A percentile compares a stretch with the other conserved stretches of the same genome.
phyloP scores from a whole-genome alignment of 352 stramenopile species.

The Phytophthora brassicae region DNA sequence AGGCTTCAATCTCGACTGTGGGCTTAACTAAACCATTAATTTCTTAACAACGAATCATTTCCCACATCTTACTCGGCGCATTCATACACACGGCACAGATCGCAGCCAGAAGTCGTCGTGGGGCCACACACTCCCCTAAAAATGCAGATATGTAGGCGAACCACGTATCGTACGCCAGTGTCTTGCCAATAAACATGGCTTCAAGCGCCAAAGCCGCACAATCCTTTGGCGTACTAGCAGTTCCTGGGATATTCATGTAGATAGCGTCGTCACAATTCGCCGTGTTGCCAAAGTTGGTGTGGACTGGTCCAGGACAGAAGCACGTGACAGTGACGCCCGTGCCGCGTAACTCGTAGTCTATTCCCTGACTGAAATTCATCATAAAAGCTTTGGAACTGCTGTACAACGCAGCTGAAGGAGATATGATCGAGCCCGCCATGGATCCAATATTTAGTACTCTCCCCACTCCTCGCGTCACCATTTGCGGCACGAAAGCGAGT shows the following conservation, averaged over 20 bases:
- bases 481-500: conserved; percentile 59
- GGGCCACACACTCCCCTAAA: conserved; percentile 35
- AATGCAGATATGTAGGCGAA: conserved; percentile 37
- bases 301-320: conserved; percentile 58
- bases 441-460: conserved; percentile 80
- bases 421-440: conserved; percentile 49
- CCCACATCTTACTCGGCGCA: conserved; percentile 26
- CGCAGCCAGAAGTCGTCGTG: conserved; percentile 39
- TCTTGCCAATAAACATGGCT: conserved; percentile 58
- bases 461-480: conserved; percentile 64
- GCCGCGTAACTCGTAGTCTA: conserved; percentile 72
- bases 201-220: conserved; percentile 45
- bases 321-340: conserved; percentile 68
- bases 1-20: too few relatives aligned
- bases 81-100: conserved; percentile 42
- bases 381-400: conserved; percentile 71
- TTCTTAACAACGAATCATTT: conserved; percentile 29
- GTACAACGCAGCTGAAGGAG: conserved; percentile 64
- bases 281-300: conserved; percentile 64
- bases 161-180: conserved; percentile 53
- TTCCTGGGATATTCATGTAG: conserved; percentile 44
- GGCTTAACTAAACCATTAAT: too few relatives aligned
- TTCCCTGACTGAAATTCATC: conserved; percentile 61
- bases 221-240: conserved; percentile 41
- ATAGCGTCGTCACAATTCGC: conserved; percentile 44